Percentiles rank a stretch among this genome's conserved stretches.
Conservation (phyloP, 1,284 basidiomycete genomes). For the Tylopilus orsonianus region DNA sequence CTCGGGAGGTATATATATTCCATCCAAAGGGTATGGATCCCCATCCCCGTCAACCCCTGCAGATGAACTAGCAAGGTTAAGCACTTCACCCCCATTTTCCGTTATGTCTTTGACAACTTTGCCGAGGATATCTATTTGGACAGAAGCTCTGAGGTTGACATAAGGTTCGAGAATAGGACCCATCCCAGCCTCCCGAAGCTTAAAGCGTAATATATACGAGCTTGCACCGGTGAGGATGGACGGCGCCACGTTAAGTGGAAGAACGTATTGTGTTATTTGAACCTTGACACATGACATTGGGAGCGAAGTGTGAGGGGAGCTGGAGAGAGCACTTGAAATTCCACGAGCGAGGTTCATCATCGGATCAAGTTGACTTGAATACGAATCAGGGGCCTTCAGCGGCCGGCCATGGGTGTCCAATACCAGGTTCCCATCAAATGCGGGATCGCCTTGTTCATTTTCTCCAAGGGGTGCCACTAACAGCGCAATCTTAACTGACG, state of each 20-base stretch:
- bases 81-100: conserved; percentile 71
- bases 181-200: conserved; percentile 56
- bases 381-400: conserved; percentile 54
- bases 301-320: conserved; percentile 73
- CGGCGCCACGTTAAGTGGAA: conserved; percentile 43
- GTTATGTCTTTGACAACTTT: conserved; percentile 76
- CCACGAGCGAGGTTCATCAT: conserved; percentile 61
- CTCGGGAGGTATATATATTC: conserved; percentile 71
- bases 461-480: conserved; percentile 51
- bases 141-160: conserved; percentile 61
- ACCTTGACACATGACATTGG: conserved; percentile 64
- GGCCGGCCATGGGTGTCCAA: conserved; percentile 50
- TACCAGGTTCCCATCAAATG: conserved; percentile 76
- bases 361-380: conserved; percentile 43
- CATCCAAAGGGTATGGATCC: conserved; percentile 53
- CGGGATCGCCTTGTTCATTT: conserved; percentile 59
- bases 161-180: conserved; percentile 78
- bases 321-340: conserved; percentile 66
- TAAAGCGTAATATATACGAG: conserved; percentile 60
- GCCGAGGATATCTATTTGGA: conserved; percentile 65
- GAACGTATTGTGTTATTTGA: conserved; percentile 45
- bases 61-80: conserved; percentile 51
- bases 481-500: conserved; percentile 49
- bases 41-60: conserved; percentile 45
- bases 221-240: conserved; percentile 65